Conservation (phyloP, 108 stramenopile genomes). For the Cyclotella baltica region DNA sequence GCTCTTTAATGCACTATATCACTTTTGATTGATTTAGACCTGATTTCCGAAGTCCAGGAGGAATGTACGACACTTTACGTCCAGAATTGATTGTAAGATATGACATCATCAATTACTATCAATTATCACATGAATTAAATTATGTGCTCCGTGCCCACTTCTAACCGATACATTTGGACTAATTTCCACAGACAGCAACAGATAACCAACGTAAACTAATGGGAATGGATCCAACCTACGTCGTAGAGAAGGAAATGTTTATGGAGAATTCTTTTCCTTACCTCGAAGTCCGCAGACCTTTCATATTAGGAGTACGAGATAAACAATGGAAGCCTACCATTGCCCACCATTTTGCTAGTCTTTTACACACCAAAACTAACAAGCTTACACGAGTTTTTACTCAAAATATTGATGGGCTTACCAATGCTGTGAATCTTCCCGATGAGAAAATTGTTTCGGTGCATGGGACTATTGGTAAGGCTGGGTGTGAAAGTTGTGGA, state of each 20-base stretch:
- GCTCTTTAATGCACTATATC: too few relatives aligned
- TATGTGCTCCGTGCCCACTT: too few relatives aligned
- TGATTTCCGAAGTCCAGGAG: conserved; percentile 83
- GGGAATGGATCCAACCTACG: conserved; percentile 67
- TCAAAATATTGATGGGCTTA: conserved; percentile 90
- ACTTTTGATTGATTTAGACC: too few relatives aligned
- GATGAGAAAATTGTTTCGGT: conserved; percentile 62
- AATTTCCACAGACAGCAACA: conserved; percentile 53
- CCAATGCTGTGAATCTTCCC: conserved; percentile 58
- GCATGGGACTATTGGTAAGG: conserved; percentile 74
- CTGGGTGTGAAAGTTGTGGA: conserved; percentile 75
- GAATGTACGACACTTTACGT: conserved; percentile 83
- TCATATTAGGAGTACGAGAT: conserved; percentile 70
- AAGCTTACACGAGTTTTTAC: conserved; percentile 77
- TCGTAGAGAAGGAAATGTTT: conserved; percentile 73
- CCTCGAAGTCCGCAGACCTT: conserved; percentile 80
- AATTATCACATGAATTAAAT: too few relatives aligned
- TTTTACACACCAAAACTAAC: conserved; percentile 61
- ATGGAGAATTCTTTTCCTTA: conserved; percentile 70
- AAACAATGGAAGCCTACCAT: conserved; percentile 75
- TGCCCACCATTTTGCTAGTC: conserved; percentile 67
- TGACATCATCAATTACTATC: neutral
- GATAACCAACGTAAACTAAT: conserved; percentile 59
- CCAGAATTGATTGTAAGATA: conserved; percentile 61
- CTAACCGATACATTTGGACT: neutral